Evolutionary conservation across 2,329 filamentous ascomycete genomes (phyloP), one percentile per base, ranked within the genome.

Genomic region (Phialophora tarda): DNA sequence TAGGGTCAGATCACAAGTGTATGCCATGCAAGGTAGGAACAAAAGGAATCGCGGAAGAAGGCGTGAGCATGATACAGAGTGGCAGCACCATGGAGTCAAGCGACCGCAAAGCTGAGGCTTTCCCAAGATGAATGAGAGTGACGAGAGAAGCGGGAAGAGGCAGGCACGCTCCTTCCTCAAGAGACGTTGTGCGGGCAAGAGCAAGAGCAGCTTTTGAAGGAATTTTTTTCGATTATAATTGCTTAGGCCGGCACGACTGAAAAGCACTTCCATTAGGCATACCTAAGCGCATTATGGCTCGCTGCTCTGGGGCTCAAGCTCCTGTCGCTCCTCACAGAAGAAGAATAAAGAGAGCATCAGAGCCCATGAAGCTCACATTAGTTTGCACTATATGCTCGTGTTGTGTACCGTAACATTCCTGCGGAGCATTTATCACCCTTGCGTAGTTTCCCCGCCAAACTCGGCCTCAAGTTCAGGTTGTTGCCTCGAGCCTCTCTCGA

Each of bases 131-230:
- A 51, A 26, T 23, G 48, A 51, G 21, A 51, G 10, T 6, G 4
- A 23, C 26, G 24, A 14, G 11, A 44, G 38, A 51, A 51, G 48
- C 23, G 12, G 23, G 48, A n/a, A 2, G 21, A 17, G 23, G 48
- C 21, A 51, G 48, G 23, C 23, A 14, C 48, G 48, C 48, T 51
- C 48, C 48, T 51, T 44, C 21, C 48, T 26, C 8, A 51, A 51
- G 47, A 23, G 1, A 51, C 48, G 7, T 44, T n/a, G 17, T 8
- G 14, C 2, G 17, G 38, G 17, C 14, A 44, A 44, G 38, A 44
- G 17, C 14, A 44, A 44, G 38, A 44, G 38, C 38, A 44, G 2
- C 38, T 8, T 17, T 44, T 44, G 17, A 6, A 8, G 38, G 38
- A n/a, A 17, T n/a, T 44, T 1, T n/a, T n/a, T 44, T 44, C 6